Base-by-base conservation (phyloP, 2,329 filamentous ascomycete genomes). In the Coniochaeta pulveracea region DNA sequence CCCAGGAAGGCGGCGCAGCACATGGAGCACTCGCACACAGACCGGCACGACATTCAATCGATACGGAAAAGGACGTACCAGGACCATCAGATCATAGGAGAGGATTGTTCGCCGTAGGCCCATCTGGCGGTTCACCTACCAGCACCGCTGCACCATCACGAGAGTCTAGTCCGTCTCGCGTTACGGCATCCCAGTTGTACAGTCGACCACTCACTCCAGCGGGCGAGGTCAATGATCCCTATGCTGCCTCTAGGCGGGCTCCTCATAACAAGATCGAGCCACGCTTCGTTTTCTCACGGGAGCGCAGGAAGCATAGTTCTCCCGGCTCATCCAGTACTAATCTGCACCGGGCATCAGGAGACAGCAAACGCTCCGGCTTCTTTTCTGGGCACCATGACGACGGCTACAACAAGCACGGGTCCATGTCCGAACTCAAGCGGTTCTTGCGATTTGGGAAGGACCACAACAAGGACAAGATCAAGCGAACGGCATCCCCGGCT, bases 381-480 rank as follows among this genome's bases (percentile, higher is more conserved):
- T 58, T 68, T 35, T 15, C 47, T 57, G 30, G 44, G 51, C 34
- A 56, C 54, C 50, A 56, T 19, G 48, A 48, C 8, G 68, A 77
- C 19, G 56, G 63, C 16, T 54, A 62, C 33, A 66, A 60, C 41
- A 65, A 69, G 33, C 75, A 84, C 38, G 77, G 82, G 15, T 95
- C 91, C 5, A 96, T 96, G 82, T 80, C 83, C 4, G 89, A 96
- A 47, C 59, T 98, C 39, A 95, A 94, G 60, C 74, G 91, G n/a
- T 98, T 98, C 55, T 93, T 98, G 65, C 91, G 80, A 56, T 77
- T 85, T 39, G 74, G 80, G 34, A 72, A 74, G 3, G 69, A 77
- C 43, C 60, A 71, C 44, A n/a, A n/a, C n/a, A n/a, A n/a, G n/a
- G n/a, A n/a, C n/a, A 85, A 85, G 50, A 69, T 77, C 37, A 85